Base-by-base conservation (phyloP, 2,329 filamentous ascomycete genomes). In the Ophiostoma novo-ulmi region DNA sequence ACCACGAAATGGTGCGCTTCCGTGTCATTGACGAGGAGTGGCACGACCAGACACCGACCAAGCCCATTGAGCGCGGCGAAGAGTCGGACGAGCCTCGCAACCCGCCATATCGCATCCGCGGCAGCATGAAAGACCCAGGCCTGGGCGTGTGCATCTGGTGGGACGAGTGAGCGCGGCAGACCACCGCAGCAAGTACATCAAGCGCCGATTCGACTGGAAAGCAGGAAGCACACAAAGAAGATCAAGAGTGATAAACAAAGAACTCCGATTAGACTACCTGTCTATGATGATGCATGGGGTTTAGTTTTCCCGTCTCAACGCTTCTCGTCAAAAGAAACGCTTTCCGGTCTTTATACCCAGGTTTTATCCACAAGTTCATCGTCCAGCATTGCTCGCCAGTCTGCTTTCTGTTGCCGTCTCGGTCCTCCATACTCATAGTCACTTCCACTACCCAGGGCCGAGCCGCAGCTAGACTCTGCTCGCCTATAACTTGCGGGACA, bases 11-110 rank as follows among this genome's bases (percentile, higher is more conserved):
- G 76, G 94, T 97, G 38, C 87, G 94, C 58, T 91, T 98, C 76
- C 87, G 93, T 31, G 89, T 98, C 58, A 88, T 96, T 75, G 87
- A 90, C 68, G 95, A 99, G 80, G 87, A 92, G 74, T 99, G 95
- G 93, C 88, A 93, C 72, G 94, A 98, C 78, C 91, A 97, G 79
- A 89, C 91, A 61, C 90, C 94, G 0, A 85, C 87, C 71, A 88
- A 89, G 69, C 87, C 90, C 48, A 80, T 82, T 3, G 86, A 90
- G 73, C 84, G 87, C 17, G 85, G 86, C 55, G 87, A 91, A 67
- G 85, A 87, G 68, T 80, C 84, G 35, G 80, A 82, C 3, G 80
- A 80, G 44, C 82, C 84, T 69, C 85, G 88, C 70, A 87, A 88
- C 75, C 88, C 91, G 5, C 90, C 91, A 0, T 95, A 93, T 81